Evolutionary conservation across 2,329 filamentous ascomycete genomes (phyloP).

Genomic region (Beauveria brongniartii): DNA sequence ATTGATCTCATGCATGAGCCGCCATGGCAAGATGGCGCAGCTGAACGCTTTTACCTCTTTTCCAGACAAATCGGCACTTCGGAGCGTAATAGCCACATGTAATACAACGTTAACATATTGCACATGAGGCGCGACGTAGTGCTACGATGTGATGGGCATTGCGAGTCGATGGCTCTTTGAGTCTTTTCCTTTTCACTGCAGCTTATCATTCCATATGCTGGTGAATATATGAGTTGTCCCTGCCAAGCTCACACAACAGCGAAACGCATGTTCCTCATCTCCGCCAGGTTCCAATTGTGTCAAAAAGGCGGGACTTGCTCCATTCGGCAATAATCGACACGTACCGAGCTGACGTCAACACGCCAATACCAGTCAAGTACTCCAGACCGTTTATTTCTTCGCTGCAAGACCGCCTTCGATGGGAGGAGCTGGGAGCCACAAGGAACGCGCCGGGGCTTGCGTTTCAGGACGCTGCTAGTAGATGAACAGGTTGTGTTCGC

Average conservation of each 20-base stretch:
- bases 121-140: not conserved
- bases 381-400: not conserved
- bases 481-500: not conserved
- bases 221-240: not conserved
- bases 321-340: not conserved
- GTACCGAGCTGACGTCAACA: not conserved
- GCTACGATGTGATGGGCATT: too few relatives aligned
- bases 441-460: not conserved
- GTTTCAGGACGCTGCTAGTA: slow-evolving; percentile 10
- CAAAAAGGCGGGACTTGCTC: not conserved
- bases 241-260: not conserved
- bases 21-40: too few relatives aligned
- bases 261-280: slow-evolving; percentile 1
- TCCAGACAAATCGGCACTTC: too few relatives aligned
- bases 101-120: not conserved
- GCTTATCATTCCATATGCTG: too few relatives aligned
- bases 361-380: too few relatives aligned
- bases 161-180: too few relatives aligned
- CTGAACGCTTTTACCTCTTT: too few relatives aligned
- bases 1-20: too few relatives aligned
- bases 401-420: not conserved
- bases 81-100: too few relatives aligned
- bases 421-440: not conserved
- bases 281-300: not conserved
- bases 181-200: too few relatives aligned